Evolutionary conservation across 2,329 filamentous ascomycete species (phyloP).

Genomic region (Colletotrichum phormii): DNA sequence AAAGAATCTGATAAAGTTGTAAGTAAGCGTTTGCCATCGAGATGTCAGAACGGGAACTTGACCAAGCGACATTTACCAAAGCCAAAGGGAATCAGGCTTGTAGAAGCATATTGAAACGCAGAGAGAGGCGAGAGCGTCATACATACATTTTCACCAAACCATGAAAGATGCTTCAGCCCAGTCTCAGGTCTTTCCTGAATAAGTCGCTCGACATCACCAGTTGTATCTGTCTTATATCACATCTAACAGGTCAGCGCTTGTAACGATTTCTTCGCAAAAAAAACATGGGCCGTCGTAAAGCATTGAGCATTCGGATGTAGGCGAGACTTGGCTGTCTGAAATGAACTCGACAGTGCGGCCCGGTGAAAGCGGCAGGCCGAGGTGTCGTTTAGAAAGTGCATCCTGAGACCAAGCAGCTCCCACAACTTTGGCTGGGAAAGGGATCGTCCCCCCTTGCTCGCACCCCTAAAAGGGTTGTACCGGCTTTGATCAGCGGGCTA

Average conservation of each 20-base stretch:
- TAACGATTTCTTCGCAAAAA: not conserved
- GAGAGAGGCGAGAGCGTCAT: too few relatives aligned
- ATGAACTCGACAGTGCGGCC: not conserved
- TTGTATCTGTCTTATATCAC: not conserved
- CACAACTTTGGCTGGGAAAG: constrained; percentile 13
- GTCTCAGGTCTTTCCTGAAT: not conserved
- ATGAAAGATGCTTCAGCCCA: not conserved
- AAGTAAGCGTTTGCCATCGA: not conserved
- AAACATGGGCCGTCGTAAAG: not conserved
- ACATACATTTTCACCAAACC: not conserved
- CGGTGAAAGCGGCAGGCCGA: constrained; percentile 9
- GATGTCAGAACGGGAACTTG: not conserved
- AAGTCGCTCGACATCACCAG: too few relatives aligned
- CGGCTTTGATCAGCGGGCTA: constrained; percentile 28
- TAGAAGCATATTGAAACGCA: not conserved
- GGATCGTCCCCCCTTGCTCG: constrained; percentile 17
- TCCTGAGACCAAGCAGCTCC: constrained; percentile 8
- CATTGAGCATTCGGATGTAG: not conserved
- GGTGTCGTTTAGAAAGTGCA: not conserved
- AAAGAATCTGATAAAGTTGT: too few relatives aligned
- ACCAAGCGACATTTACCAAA: not conserved
- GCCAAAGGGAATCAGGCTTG: not conserved
- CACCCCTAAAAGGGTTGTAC: constrained; percentile 10
- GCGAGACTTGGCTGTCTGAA: not conserved
- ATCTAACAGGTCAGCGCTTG: not conserved